phyloP scores from a whole-genome alignment of 1,139 yeast species.

The Taphrina confusa region DNA sequence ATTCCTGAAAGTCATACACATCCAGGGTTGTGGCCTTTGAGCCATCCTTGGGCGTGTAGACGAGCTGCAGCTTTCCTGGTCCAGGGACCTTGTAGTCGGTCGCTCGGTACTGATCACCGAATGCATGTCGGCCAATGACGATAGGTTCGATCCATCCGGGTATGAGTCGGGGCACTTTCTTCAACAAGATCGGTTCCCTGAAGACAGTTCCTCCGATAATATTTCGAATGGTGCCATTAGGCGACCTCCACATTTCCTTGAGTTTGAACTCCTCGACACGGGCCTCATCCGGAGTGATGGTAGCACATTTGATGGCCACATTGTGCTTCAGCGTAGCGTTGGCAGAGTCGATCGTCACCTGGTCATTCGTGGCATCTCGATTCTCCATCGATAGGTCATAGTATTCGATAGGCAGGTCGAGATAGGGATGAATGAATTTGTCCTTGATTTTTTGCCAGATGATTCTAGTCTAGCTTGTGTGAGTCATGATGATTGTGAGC shows the following conservation, averaged over 20 bases:
- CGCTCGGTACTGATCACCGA: constrained; percentile 95
- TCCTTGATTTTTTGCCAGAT: constrained; percentile 86
- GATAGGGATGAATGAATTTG: constrained; percentile 71
- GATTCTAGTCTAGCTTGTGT: constrained; percentile 59
- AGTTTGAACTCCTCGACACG: constrained; percentile 85
- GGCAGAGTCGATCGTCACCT: constrained; percentile 87
- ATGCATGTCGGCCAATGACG: constrained; percentile 95
- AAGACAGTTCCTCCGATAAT: constrained; percentile 94
- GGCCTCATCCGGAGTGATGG: constrained; percentile 97
- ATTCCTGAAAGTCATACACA: constrained; percentile 69
- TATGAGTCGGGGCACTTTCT: constrained; percentile 80
- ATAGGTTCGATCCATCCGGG: constrained; percentile 95
- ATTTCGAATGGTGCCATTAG: constrained; percentile 94
- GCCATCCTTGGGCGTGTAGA: constrained; percentile 70
- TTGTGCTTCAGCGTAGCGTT: constrained; percentile 83
- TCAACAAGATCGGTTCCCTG: constrained; percentile 93
- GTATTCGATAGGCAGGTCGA: constrained; percentile 85
- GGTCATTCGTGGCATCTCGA: constrained; percentile 84
- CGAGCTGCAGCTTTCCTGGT: constrained; percentile 76
- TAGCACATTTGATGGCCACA: constrained; percentile 95
- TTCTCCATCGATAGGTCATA: constrained; percentile 83
- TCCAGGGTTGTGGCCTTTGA: constrained; percentile 60
- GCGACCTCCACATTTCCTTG: constrained; percentile 96
- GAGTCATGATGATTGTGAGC: background rate
- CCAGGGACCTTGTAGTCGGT: constrained; percentile 77